phyloP scores from a whole-genome alignment of 805 yeast species.

The Kodamaea hsintzibuensis region DNA sequence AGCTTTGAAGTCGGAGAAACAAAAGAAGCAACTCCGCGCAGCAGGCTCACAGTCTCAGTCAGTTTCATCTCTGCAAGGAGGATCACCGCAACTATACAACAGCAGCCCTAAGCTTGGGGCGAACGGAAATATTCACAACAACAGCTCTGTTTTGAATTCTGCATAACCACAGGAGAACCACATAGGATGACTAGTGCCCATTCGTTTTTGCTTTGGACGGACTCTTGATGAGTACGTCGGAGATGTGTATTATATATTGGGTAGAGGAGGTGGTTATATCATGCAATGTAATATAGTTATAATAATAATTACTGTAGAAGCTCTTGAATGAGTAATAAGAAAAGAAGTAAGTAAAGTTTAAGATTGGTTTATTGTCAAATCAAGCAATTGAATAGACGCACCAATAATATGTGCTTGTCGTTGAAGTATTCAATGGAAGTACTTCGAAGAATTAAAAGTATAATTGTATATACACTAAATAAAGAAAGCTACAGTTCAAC shows the following conservation, averaged over 20 bases:
- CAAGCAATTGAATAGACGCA: too few relatives aligned
- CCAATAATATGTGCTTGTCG: too few relatives aligned
- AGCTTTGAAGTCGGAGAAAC: slow-evolving; percentile 9
- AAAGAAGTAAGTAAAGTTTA: too few relatives aligned
- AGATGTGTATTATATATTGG: slow-evolving; percentile 1
- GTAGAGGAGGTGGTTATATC: neutral
- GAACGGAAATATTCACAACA: neutral
- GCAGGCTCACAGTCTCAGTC: slow-evolving; percentile 1
- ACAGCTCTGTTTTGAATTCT: neutral
- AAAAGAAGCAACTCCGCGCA: slow-evolving; percentile 8
- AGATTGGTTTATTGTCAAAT: too few relatives aligned
- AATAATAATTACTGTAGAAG: neutral
- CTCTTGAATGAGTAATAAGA: too few relatives aligned
- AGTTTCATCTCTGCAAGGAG: slow-evolving; percentile 3
- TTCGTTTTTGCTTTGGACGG: neutral
- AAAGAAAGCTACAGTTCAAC: too few relatives aligned
- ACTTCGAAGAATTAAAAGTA: too few relatives aligned
- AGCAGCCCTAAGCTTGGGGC: slow-evolving; percentile 4
- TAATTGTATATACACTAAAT: too few relatives aligned
- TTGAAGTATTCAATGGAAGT: too few relatives aligned
- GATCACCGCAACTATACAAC: slow-evolving; percentile 10
- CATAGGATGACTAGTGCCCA: neutral
- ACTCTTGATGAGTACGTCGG: slow-evolving; percentile 3
- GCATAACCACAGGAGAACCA: neutral
- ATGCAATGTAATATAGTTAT: slow-evolving; percentile 4